A percentile compares a stretch with the other conserved stretches of the same genome.
Conservation (phyloP, 2,329 filamentous ascomycete genomes). For the Leptosphaerulina australis region DNA sequence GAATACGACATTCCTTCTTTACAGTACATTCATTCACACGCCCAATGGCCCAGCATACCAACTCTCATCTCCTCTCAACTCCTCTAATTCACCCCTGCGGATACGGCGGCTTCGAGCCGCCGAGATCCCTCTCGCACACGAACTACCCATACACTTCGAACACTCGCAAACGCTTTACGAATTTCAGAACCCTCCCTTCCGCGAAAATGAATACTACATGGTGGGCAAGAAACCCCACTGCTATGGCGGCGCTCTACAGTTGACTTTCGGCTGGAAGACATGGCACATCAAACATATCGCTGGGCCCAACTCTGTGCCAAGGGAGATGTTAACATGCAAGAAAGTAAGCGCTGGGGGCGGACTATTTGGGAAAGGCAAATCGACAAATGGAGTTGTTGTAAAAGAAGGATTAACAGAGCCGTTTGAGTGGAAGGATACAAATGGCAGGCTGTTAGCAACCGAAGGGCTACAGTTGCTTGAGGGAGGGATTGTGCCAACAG, state of each 20-base stretch:
- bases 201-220: slow-evolving; percentile 26
- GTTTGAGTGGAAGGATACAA: slow-evolving; percentile 25
- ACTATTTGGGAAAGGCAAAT: slow-evolving; percentile 13
- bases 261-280: slow-evolving; percentile 19
- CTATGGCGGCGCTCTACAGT: slow-evolving; percentile 19
- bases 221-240: slow-evolving; percentile 22
- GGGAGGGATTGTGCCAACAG: slow-evolving; percentile 20
- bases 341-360: slow-evolving; percentile 17
- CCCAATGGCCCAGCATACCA: slow-evolving; percentile 26
- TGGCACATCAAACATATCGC: slow-evolving; percentile 25
- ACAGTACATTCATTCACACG: slow-evolving; percentile 29
- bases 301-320: slow-evolving; percentile 9
- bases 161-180: slow-evolving; percentile 24
- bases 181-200: slow-evolving; percentile 23
- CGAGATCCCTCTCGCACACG: slow-evolving; percentile 19
- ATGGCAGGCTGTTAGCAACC: slow-evolving; percentile 23
- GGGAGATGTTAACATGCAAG: slow-evolving; percentile 24
- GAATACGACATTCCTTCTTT: slow-evolving; percentile 25
- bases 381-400: slow-evolving; percentile 10
- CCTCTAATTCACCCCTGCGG: slow-evolving; percentile 21
- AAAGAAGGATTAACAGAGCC: slow-evolving; percentile 14
- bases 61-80: slow-evolving; percentile 23
- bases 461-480: slow-evolving; percentile 17
- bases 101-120: slow-evolving; percentile 25
- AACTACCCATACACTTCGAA: slow-evolving; percentile 23